phyloP scores from a whole-genome alignment of 345 rosid genomes.

The Firmiana major region DNA sequence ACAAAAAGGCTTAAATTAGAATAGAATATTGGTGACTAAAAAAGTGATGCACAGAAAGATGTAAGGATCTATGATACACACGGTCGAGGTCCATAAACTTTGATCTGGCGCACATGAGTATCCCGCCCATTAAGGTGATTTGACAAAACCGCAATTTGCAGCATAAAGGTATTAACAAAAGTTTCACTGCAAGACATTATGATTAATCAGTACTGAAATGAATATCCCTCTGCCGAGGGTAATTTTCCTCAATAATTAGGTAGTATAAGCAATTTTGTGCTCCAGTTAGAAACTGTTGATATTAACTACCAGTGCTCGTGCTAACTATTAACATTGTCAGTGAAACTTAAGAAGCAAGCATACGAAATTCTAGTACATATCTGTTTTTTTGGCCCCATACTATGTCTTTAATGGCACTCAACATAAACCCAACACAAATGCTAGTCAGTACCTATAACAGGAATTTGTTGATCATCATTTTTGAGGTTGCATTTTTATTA shows the following conservation, averaged over 20 bases:
- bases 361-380: not conserved
- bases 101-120: conserved; percentile 85
- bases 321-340: not conserved
- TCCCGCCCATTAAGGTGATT: conserved; percentile 88
- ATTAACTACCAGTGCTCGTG: not conserved
- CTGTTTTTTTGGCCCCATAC: not conserved
- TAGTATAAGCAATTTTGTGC: not conserved
- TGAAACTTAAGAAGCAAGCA: not conserved
- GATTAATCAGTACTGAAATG: not conserved
- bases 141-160: conserved; percentile 78
- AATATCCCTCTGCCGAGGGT: not conserved
- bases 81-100: conserved; percentile 82
- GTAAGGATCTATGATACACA: conserved; percentile 22
- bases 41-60: not conserved
- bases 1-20: not conserved
- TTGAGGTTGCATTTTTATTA: not conserved
- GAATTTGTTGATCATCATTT: not conserved
- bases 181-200: conserved; percentile 56
- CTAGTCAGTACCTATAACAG: not conserved
- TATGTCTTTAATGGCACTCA: not conserved
- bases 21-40: not conserved
- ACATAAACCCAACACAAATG: not conserved
- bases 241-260: not conserved
- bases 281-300: not conserved
- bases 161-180: conserved; percentile 81